A percentile compares a stretch with the other conserved stretches of the same genome.
These are phyloP conservation scores for Hebeloma cylindrosporum DNA, from an alignment of 768 basidiomycete species.

Conservation along the genomic window DNA sequence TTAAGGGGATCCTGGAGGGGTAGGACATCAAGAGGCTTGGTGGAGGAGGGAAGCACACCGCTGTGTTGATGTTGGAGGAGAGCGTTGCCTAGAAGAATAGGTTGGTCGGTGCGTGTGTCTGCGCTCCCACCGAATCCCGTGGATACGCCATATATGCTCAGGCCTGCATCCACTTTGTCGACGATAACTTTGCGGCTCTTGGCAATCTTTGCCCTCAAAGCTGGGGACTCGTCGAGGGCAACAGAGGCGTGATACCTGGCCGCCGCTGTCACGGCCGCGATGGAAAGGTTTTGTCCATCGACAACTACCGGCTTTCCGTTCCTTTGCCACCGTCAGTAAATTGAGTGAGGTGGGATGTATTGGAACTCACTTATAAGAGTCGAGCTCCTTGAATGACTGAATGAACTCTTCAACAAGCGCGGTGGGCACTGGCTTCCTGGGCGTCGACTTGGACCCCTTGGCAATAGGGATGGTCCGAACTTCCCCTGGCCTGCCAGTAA, in stretches of 20 bases:
- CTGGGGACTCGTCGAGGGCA: conserved; percentile 47
- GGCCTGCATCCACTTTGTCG: conserved; percentile 63
- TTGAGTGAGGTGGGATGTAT: background rate
- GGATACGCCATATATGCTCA: conserved; percentile 81
- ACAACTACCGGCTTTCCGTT: conserved; percentile 61
- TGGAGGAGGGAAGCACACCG: conserved; percentile 68
- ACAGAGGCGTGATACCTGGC: conserved; percentile 62
- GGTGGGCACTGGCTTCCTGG: conserved; percentile 21
- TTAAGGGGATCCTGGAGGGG: conserved; percentile 71
- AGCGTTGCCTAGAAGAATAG: conserved; percentile 72
- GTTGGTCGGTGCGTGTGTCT: conserved; percentile 77
- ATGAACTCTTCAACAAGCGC: conserved; percentile 57
- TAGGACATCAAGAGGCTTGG: conserved; percentile 48
- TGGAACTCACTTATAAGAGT: conserved; percentile 55
- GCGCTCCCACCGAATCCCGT: conserved; percentile 88
- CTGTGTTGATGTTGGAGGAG: conserved; percentile 83
- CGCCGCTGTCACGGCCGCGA: conserved; percentile 75
- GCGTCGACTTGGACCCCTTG: conserved; percentile 19
- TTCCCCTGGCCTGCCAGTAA: conserved; percentile 19
- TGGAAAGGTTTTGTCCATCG: conserved; percentile 69
- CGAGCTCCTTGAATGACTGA: conserved; percentile 59
- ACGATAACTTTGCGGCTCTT: conserved; percentile 64
- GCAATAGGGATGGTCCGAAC: conserved; percentile 12
- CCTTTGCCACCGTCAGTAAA: conserved; percentile 35
- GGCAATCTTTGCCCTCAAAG: conserved; percentile 51